Evolutionary conservation across 768 basidiomycete species (phyloP).

Genomic region (Solioccasus polychromus): DNA sequence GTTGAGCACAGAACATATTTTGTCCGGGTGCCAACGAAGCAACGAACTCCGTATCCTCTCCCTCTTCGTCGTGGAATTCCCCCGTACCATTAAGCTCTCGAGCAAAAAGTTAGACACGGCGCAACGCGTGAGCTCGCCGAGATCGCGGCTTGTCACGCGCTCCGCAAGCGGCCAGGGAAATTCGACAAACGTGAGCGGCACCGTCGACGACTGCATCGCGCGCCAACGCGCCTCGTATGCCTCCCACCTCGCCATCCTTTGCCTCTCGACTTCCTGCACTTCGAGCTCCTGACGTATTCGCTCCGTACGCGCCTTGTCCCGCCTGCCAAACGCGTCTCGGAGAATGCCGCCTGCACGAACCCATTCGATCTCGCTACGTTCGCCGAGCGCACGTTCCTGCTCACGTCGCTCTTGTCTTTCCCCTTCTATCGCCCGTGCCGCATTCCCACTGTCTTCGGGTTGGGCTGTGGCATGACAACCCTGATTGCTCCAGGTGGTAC

Average conservation of each 20-base stretch:
- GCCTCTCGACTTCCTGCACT: conserved; percentile 41
- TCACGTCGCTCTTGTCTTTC: conserved; percentile 21
- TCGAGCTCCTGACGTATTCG: conserved; percentile 46
- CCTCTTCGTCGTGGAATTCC: conserved; percentile 41
- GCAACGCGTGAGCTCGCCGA: conserved; percentile 35
- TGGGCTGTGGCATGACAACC: not conserved
- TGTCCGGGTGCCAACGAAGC: conserved; percentile 70
- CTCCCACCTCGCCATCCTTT: conserved; percentile 44
- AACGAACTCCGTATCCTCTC: conserved; percentile 58
- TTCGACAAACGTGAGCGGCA: conserved; percentile 42
- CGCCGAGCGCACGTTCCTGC: conserved; percentile 40
- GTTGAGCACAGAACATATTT: conserved; percentile 44
- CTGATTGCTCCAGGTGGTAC: conserved; percentile 1
- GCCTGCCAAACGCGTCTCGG: conserved; percentile 45
- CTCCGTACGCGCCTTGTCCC: conserved; percentile 51
- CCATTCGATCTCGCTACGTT: conserved; percentile 56
- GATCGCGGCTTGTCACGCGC: conserved; percentile 12
- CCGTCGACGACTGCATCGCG: conserved; percentile 30
- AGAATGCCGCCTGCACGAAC: conserved; percentile 57
- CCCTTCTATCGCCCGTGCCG: conserved; percentile 8
- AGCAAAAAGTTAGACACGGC: conserved; percentile 51
- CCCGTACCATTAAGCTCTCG: conserved; percentile 41
- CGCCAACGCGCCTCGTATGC: conserved; percentile 54
- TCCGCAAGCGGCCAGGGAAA: conserved; percentile 61
- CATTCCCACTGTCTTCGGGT: not conserved